Evolutionary conservation across 2,329 filamentous ascomycete genomes (phyloP), one percentile per base, ranked within the genome.

Genomic region (Penicillium sp.): DNA sequence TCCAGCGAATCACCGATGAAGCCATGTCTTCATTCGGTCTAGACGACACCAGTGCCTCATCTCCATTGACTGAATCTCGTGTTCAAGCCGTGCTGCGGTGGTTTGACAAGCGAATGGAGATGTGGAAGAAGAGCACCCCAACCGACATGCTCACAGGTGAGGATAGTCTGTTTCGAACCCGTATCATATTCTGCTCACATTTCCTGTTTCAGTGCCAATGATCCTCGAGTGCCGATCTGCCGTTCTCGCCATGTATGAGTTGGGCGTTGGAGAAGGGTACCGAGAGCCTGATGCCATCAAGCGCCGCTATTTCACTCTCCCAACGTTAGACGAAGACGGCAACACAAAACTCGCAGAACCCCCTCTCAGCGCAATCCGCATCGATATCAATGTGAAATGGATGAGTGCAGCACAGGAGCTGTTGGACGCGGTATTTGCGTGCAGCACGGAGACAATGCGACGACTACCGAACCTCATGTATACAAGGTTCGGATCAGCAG

Each of bases 361-460:
- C 6, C 60, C 60, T 5, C 55, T 70, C 21, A 71, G 69, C 44
- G 68, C 66, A 2, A 62, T 68, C 46, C 68, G 69, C 18, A 62
- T 72, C 45, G 69, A 72, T 43, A 62, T 72, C 53, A 71, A 62
- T 3, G 61, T 72, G 39, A 72, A 71, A 59, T 72, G 69, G 69
- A 64, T 72, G 67, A 65, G 68, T 41, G 65, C 68, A 18, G 65
- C 68, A 10, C 70, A 71, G 7, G 63, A 68, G 45, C 47, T 71
- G 47, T 61, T 72, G 15, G 63, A 72, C 45, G 61, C 64, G 2
- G 63, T 70, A 21, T 54, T 70, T 31, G 58, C 52, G 33, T 72
- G 69, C 51, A 68, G 67, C 50, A 65, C 62, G 13, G 66, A 70
- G 13, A 64, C 67, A 8, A 59, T 71, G 60, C 67, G 68, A 29